Percentiles rank a stretch among this genome's conserved stretches.
Conservation (phyloP, 2,329 filamentous ascomycete species). For the Septoria petroselini region DNA sequence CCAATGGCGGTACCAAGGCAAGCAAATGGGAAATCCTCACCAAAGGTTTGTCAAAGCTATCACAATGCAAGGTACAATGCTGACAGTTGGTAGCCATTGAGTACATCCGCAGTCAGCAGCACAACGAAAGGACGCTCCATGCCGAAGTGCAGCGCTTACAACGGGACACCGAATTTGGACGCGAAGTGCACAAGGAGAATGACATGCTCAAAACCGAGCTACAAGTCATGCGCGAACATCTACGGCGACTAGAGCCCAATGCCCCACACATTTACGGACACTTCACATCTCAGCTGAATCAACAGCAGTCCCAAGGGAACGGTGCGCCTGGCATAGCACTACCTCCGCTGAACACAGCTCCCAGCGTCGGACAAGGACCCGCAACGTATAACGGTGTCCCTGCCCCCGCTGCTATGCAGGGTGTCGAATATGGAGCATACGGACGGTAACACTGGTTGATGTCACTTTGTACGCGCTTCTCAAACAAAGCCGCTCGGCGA, state of each 20-base stretch:
- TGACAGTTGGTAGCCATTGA: constrained; percentile 45
- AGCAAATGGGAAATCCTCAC: constrained; percentile 88
- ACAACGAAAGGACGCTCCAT: constrained; percentile 41
- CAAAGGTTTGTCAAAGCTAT: constrained; percentile 59
- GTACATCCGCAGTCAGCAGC: constrained; percentile 45
- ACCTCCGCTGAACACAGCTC: constrained; percentile 36
- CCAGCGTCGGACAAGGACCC: constrained; percentile 23
- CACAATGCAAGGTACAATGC: background rate
- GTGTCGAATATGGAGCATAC: constrained; percentile 44
- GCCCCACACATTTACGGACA: constrained; percentile 49
- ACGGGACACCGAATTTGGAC: constrained; percentile 44
- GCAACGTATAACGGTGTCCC: constrained; percentile 35
- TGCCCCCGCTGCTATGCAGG: constrained; percentile 46
- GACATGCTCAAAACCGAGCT: constrained; percentile 48
- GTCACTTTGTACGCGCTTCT: background rate
- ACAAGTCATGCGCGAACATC: constrained; percentile 46
- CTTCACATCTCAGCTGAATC: constrained; percentile 45
- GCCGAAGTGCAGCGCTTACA: constrained; percentile 44
- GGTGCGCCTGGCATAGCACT: constrained; percentile 36
- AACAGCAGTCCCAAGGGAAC: constrained; percentile 34
- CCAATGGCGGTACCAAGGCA: constrained; percentile 77
- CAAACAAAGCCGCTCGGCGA: background rate
- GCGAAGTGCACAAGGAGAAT: constrained; percentile 48
- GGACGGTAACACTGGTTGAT: constrained; percentile 18
- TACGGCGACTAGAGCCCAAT: constrained; percentile 47